A percentile compares a stretch with the other conserved stretches of the same genome.
phyloP scores from a whole-genome alignment of 192 early-diverging fungal genomes.

The Linnemannia exigua region DNA sequence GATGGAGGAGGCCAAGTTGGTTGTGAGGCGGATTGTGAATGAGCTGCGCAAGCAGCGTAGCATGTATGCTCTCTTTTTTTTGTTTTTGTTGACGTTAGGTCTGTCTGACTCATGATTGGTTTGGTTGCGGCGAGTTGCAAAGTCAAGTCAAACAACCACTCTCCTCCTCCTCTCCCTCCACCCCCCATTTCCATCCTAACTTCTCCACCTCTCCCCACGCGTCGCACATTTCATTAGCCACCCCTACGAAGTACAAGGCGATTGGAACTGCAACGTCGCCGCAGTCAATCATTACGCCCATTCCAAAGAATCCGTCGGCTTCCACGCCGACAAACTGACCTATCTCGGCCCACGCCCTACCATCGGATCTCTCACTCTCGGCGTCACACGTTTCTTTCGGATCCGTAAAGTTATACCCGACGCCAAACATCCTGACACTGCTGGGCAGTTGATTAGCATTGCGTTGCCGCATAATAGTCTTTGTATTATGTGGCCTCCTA shows the following conservation, averaged over 20 bases:
- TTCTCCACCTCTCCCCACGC: neutral
- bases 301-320: conserved; percentile 60
- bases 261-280: conserved; percentile 61
- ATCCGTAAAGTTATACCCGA: conserved; percentile 55
- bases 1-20: conserved; percentile 54
- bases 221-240: conserved; percentile 21
- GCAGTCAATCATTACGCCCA: conserved; percentile 58
- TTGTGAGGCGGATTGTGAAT: conserved; percentile 51
- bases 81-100: neutral
- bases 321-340: conserved; percentile 60
- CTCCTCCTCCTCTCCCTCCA: neutral
- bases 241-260: conserved; percentile 52
- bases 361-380: conserved; percentile 58
- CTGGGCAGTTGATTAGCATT: conserved; percentile 54
- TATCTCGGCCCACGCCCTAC: conserved; percentile 58
- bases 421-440: conserved; percentile 40
- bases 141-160: neutral
- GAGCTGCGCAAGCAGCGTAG: conserved; percentile 34
- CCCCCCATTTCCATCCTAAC: neutral
- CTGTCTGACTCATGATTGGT: too few species aligned
- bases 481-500: conserved; percentile 61
- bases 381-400: conserved; percentile 59
- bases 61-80: conserved; percentile 22
- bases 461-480: conserved; percentile 60
- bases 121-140: too few species aligned